Percentiles rank a stretch among this genome's conserved stretches.
phyloP scores from a whole-genome alignment of 1,139 yeast genomes.

The Geotrichum candidum region DNA sequence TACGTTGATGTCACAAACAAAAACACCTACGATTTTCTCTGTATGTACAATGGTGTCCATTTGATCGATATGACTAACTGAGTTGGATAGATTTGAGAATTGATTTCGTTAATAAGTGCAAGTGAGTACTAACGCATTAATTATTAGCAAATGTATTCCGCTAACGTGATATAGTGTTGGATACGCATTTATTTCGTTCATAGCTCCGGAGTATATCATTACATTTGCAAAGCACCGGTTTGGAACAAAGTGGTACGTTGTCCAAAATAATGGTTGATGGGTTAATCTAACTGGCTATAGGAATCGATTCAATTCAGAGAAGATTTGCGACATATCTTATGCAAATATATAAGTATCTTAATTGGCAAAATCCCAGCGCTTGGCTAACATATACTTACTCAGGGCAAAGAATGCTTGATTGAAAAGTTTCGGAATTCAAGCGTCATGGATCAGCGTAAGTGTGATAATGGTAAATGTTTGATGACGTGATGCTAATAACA shows the following conservation, averaged over 20 bases:
- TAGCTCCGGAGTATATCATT: slow-evolving; percentile 40
- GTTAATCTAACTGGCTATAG: slow-evolving; percentile 11
- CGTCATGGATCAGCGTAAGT: slow-evolving; percentile 41
- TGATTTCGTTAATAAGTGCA: slow-evolving; percentile 47
- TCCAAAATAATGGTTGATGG: background rate
- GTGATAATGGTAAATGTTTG: background rate
- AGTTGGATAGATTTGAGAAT: slow-evolving; percentile 39
- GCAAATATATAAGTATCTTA: slow-evolving; percentile 39
- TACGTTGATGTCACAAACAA: slow-evolving; percentile 44
- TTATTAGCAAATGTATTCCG: background rate
- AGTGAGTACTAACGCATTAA: slow-evolving; percentile 25
- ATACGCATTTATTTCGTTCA: slow-evolving; percentile 48
- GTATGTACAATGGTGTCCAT: slow-evolving; percentile 27
- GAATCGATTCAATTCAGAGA: slow-evolving; percentile 44
- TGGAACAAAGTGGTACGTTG: slow-evolving; percentile 41
- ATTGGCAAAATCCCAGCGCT: background rate
- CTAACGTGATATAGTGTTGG: slow-evolving; percentile 36
- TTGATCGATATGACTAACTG: slow-evolving; percentile 9
- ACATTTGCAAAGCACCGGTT: slow-evolving; percentile 42
- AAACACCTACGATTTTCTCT: slow-evolving; percentile 50
- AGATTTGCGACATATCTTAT: slow-evolving; percentile 45
- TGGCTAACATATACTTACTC: slow-evolving; percentile 27
- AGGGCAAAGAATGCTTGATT: slow-evolving; percentile 42
- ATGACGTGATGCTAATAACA: background rate
- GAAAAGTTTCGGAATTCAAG: slow-evolving; percentile 46